Conservation (phyloP, 2,329 filamentous ascomycete genomes). For the Colletotrichum karsti region DNA sequence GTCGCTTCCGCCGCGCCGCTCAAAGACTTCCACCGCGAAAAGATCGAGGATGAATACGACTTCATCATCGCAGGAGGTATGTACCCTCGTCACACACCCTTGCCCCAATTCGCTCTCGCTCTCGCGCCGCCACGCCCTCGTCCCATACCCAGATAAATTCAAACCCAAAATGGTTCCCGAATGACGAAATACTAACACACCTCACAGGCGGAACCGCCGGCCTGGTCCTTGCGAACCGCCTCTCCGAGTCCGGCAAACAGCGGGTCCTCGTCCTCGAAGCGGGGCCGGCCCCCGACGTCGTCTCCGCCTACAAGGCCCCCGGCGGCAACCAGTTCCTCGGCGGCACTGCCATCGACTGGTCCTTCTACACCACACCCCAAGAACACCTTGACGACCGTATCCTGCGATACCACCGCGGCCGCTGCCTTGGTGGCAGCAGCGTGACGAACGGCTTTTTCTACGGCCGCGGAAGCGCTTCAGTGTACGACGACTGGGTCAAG, state of each 20-base stretch:
- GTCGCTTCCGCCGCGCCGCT: constrained; percentile 19
- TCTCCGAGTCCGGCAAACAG: constrained; percentile 33
- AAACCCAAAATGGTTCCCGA: neutral
- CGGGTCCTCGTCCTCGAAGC: constrained; percentile 36
- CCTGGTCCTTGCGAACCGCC: constrained; percentile 35
- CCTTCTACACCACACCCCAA: constrained; percentile 34
- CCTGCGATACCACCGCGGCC: constrained; percentile 39
- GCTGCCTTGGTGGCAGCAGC: constrained; percentile 41
- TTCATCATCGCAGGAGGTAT: constrained; percentile 33
- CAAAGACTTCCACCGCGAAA: constrained; percentile 25
- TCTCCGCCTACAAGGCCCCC: constrained; percentile 33
- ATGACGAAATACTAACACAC: neutral
- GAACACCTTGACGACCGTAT: constrained; percentile 37
- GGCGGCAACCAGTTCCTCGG: constrained; percentile 36
- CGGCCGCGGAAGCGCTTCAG: constrained; percentile 37
- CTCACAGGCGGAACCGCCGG: constrained; percentile 34
- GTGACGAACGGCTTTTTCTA: constrained; percentile 42
- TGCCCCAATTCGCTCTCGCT: neutral
- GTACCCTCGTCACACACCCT: neutral
- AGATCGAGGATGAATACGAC: constrained; percentile 30
- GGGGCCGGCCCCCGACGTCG: constrained; percentile 33
- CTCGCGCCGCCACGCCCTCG: neutral
- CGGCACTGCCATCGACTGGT: constrained; percentile 35
- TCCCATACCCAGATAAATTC: neutral
- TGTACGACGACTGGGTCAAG: constrained; percentile 41